Base-by-base conservation (phyloP, 1,284 basidiomycete genomes). In the Calocybe gambosa region DNA sequence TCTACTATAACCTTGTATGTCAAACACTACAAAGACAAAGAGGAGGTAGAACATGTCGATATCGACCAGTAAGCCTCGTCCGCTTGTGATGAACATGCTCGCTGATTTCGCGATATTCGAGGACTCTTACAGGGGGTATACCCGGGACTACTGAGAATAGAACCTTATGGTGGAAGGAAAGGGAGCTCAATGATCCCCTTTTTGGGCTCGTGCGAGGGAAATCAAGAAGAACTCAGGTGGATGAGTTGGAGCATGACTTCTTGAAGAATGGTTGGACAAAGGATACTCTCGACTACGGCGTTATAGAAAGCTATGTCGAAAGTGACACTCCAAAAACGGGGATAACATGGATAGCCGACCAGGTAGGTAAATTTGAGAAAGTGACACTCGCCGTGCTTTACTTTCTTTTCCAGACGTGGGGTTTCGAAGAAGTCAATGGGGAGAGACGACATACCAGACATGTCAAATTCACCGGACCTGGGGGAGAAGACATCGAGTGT, bases 401-500 rank as follows among this genome's bases (percentile, higher is more conserved):
- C 15, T 47, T 12, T 41, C 33, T 36, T 8, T 15, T 41, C 0
- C 38, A 88, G 85, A 71, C 74, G 4, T 89, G 85, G 84, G 86
- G 86, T 18, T 74, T 88, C 33, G 73, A 85, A 55, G 66, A 63
- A 1, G 63, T 85, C 49, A 64, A 80, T 16, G 76, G 69, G 10
- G 78, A 79, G 58, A 74, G 80, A 55, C 70, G 80, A 50, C 78
- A 87, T 55, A 66, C 70, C 10, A 69, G 85, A 47, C 79, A 77
- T 54, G 62, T 86, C 51, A 69, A 75, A 55, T 87, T 88, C 62
- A 78, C 72, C n/a, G 82, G 81, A 3, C 74, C 82, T 0, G 55
- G 68, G 20, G 74, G 66, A n/a, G 73, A 84, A 54, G 71, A 78
- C 28, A 75, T 87, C 45, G 65, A 75, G 47, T 67, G 68, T 19